Percentiles rank a stretch among this genome's conserved stretches.
Evolutionary conservation across 495 filamentous ascomycete genomes (phyloP).

Genomic region (Aspergillus nidulans): DNA sequence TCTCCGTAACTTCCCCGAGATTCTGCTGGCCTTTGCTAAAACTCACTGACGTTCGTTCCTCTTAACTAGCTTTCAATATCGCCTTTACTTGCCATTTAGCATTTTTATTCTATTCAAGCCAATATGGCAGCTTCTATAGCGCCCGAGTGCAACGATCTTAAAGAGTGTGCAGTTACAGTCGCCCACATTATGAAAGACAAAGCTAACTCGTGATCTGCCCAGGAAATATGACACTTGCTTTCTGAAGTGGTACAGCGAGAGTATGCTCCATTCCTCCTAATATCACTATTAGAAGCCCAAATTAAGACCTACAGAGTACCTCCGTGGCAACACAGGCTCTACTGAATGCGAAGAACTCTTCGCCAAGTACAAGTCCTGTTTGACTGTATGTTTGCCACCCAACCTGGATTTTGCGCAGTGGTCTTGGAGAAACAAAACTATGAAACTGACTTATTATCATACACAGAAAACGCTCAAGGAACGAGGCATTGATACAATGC

Average conservation of each 20-base stretch:
- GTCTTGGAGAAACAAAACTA: background rate
- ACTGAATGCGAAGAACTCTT: conserved; percentile 86
- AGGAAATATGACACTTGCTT: conserved; percentile 91
- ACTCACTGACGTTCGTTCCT: background rate
- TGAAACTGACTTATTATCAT: conserved; percentile 6
- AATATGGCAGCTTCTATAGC: conserved; percentile 57
- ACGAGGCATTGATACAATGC: conserved; percentile 77
- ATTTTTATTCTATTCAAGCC: background rate
- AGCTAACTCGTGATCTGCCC: conserved; percentile 17
- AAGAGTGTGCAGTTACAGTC: conserved; percentile 59
- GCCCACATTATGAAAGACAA: background rate
- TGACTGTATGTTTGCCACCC: conserved; percentile 55
- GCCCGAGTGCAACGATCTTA: conserved; percentile 78
- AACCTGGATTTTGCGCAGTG: background rate
- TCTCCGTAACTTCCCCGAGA: background rate
- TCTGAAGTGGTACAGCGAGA: conserved; percentile 94
- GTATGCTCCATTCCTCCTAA: conserved; percentile 43
- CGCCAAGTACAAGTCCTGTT: conserved; percentile 75
- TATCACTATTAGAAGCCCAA: background rate
- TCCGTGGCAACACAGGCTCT: conserved; percentile 69
- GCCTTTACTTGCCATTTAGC: background rate
- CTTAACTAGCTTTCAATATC: background rate
- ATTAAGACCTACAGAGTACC: conserved; percentile 62
- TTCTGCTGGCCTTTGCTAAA: conserved; percentile 1
- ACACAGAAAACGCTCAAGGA: conserved; percentile 73